These are phyloP conservation scores for Caryopteris hybrid DNA, from an alignment of 305 asterid genomes.

Conservation along the genomic window DNA sequence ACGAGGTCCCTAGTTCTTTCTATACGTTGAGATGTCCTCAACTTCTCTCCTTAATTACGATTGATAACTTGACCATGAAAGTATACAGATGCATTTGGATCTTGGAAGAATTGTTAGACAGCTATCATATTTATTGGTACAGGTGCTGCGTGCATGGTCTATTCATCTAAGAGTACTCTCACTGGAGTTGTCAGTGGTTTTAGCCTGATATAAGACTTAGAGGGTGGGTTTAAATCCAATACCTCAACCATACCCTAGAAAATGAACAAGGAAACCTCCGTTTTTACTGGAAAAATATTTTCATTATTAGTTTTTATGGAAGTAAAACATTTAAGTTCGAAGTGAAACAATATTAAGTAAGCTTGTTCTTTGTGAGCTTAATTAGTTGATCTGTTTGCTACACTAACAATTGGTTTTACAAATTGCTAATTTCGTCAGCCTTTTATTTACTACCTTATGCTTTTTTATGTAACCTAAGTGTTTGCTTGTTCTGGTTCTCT, in stretches of 20 bases:
- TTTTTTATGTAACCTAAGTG: not conserved
- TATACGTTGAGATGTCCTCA: constrained; percentile 4
- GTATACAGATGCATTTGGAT: not conserved
- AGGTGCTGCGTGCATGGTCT: not conserved
- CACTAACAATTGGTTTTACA: not conserved
- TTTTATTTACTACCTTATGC: not conserved
- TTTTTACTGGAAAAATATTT: not conserved
- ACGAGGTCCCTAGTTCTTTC: constrained; percentile 9
- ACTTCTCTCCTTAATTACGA: constrained; percentile 6
- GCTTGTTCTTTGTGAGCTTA: not conserved
- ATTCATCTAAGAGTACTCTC: not conserved
- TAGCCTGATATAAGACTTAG: not conserved
- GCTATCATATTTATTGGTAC: constrained; percentile 14
- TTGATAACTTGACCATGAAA: not conserved
- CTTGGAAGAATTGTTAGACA: constrained; percentile 1
- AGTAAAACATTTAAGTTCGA: constrained; percentile 3
- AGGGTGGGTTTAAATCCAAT: not conserved
- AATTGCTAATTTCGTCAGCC: not conserved
- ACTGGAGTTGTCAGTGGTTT: not conserved
- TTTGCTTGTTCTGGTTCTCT: not conserved
- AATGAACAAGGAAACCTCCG: not conserved
- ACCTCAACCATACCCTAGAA: constrained; percentile 2
- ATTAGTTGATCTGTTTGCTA: not conserved
- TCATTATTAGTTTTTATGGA: not conserved
- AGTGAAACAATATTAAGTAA: not conserved